Evolutionary conservation across 495 filamentous ascomycete genomes (phyloP).

Genomic region (Aspergillus wentii): DNA sequence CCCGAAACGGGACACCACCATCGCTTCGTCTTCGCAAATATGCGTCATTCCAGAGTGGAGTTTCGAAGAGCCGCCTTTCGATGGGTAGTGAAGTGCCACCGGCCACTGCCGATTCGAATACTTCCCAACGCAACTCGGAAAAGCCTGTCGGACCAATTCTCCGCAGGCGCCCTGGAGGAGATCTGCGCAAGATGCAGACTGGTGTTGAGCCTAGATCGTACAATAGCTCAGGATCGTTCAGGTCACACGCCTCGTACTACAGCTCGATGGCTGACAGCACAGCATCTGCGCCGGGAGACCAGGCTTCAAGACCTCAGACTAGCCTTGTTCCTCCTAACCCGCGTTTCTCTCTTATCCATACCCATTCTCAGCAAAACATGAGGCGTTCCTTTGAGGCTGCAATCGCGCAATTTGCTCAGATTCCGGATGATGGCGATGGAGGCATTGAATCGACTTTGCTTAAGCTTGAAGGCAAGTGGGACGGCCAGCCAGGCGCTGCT

Average conservation of each 20-base stretch:
- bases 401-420: slow-evolving; percentile 79
- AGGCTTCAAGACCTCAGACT: slow-evolving; percentile 25
- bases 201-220: slow-evolving; percentile 62
- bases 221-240: slow-evolving; percentile 63
- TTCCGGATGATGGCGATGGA: slow-evolving; percentile 91
- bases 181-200: slow-evolving; percentile 75
- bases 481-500: slow-evolving; percentile 4
- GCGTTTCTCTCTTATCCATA: slow-evolving; percentile 61
- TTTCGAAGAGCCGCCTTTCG: slow-evolving; percentile 53
- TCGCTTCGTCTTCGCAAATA: slow-evolving; percentile 51
- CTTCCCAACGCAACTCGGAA: slow-evolving; percentile 30
- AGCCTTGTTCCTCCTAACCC: slow-evolving; percentile 36
- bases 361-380: slow-evolving; percentile 70
- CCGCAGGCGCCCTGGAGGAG: slow-evolving; percentile 81
- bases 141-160: slow-evolving; percentile 51
- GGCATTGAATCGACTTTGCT: slow-evolving; percentile 86
- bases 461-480: slow-evolving; percentile 87
- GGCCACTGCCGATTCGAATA: slow-evolving; percentile 30
- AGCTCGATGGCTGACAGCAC: slow-evolving; percentile 54
- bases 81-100: slow-evolving; percentile 58
- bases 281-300: slow-evolving; percentile 14
- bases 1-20: slow-evolving; percentile 22
- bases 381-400: slow-evolving; percentile 87
- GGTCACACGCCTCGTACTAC: slow-evolving; percentile 63
- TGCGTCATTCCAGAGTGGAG: slow-evolving; percentile 70